phyloP scores from a whole-genome alignment of 495 filamentous ascomycete species.

The Bacidia rubella region DNA sequence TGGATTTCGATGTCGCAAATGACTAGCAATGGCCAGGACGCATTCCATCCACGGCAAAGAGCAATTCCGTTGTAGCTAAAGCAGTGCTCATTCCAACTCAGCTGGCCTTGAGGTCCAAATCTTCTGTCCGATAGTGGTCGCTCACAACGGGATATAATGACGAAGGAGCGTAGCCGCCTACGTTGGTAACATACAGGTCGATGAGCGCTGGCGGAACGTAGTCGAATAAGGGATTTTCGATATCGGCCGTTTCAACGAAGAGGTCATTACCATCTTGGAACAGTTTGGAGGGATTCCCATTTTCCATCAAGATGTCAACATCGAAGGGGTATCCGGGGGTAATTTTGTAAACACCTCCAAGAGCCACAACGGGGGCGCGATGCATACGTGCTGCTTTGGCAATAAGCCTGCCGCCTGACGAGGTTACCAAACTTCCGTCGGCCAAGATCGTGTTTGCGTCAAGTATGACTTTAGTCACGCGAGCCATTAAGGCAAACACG shows the following conservation, averaged over 20 bases:
- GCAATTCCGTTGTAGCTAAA: too few relatives aligned
- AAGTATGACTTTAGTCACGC: slow-evolving; percentile 86
- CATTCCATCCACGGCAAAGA: too few relatives aligned
- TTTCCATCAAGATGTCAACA: slow-evolving; percentile 62
- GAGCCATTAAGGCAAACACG: slow-evolving; percentile 81
- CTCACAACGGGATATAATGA: slow-evolving; percentile 69
- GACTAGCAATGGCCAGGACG: background rate
- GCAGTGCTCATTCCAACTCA: too few relatives aligned
- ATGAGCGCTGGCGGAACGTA: slow-evolving; percentile 71
- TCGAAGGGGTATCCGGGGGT: slow-evolving; percentile 78
- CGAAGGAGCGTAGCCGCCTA: slow-evolving; percentile 69
- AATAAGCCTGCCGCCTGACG: slow-evolving; percentile 63
- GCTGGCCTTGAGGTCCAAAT: slow-evolving; percentile 45
- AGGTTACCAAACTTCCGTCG: slow-evolving; percentile 70
- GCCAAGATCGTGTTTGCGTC: slow-evolving; percentile 74
- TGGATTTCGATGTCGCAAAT: background rate
- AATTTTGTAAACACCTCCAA: slow-evolving; percentile 79
- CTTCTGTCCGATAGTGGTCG: slow-evolving; percentile 76
- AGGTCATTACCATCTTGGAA: slow-evolving; percentile 60
- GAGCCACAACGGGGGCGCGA: slow-evolving; percentile 66
- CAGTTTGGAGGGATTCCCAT: slow-evolving; percentile 56
- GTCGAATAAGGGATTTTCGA: slow-evolving; percentile 70
- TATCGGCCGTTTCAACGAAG: slow-evolving; percentile 59
- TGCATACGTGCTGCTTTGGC: slow-evolving; percentile 71
- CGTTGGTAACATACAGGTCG: slow-evolving; percentile 82